phyloP scores from a whole-genome alignment of 768 basidiomycete genomes.

The Lactifluus rugatus region DNA sequence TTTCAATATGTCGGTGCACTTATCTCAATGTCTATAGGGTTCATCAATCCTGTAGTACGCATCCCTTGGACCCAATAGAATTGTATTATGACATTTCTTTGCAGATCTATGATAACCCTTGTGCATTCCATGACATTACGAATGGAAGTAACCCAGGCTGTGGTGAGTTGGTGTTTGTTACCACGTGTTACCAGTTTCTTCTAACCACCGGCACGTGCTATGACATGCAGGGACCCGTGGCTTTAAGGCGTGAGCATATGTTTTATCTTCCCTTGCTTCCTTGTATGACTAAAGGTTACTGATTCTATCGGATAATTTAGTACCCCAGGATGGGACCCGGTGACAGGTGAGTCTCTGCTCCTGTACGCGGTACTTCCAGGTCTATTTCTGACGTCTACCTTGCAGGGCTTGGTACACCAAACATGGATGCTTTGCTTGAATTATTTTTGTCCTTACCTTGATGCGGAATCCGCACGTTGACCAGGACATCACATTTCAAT shows the following conservation, averaged over 20 bases:
- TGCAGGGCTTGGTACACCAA: conserved; percentile 9
- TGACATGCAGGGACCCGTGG: conserved; percentile 1
- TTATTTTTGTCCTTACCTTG: no score
- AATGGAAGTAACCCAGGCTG: conserved; percentile 6
- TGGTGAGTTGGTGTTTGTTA: not conserved
- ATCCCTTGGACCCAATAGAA: not conserved
- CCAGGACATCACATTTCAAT: no score
- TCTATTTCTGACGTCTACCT: not conserved
- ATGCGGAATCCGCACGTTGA: no score
- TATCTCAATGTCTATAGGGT: not conserved
- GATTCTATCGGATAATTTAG: not conserved
- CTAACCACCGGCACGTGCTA: not conserved
- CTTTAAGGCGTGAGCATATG: conserved; percentile 1
- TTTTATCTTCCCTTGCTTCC: not conserved
- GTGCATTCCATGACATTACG: conserved; percentile 5
- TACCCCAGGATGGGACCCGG: conserved; percentile 7
- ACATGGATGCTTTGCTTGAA: no score
- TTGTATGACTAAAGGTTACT: not conserved
- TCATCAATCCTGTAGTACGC: conserved; percentile 1
- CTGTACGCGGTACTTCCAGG: not conserved
- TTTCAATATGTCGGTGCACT: not conserved
- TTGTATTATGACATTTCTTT: not conserved
- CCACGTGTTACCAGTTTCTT: no score
- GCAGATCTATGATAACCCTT: not conserved
- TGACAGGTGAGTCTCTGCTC: not conserved